phyloP scores from a whole-genome alignment of 2,329 filamentous ascomycete genomes.

The Xylariaceae sp. region DNA sequence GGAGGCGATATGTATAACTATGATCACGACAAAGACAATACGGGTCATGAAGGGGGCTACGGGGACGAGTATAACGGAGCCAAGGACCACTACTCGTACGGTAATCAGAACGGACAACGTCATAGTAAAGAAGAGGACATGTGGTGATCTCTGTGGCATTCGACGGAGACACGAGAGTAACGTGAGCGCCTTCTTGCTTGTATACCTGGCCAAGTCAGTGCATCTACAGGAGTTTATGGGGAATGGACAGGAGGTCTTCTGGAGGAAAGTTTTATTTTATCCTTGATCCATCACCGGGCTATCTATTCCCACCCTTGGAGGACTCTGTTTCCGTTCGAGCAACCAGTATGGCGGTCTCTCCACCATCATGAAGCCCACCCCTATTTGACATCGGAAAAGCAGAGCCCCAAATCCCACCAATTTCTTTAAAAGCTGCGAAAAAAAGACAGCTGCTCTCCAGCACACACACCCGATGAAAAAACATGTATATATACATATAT shows the following conservation, averaged over 20 bases:
- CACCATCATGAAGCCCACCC: background rate
- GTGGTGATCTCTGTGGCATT: slow-evolving; percentile 36
- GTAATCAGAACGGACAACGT: slow-evolving; percentile 25
- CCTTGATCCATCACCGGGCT: slow-evolving; percentile 8
- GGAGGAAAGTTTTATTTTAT: slow-evolving; percentile 1
- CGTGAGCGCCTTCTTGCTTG: slow-evolving; percentile 19
- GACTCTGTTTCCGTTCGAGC: slow-evolving; percentile 1
- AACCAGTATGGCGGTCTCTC: slow-evolving; percentile 10
- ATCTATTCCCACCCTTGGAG: slow-evolving; percentile 9
- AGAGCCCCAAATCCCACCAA: slow-evolving; percentile 3
- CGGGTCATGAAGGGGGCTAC: slow-evolving; percentile 36
- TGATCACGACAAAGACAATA: slow-evolving; percentile 43
- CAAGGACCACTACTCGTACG: slow-evolving; percentile 30
- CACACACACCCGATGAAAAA: background rate
- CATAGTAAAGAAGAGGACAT: slow-evolving; percentile 37
- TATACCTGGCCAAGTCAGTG: slow-evolving; percentile 19
- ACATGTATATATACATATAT: background rate
- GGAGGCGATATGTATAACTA: slow-evolving; percentile 51
- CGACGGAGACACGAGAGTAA: slow-evolving; percentile 14
- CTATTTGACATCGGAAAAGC: slow-evolving; percentile 6
- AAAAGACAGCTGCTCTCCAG: background rate
- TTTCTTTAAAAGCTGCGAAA: background rate
- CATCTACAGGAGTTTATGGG: slow-evolving; percentile 23
- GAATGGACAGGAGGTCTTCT: slow-evolving; percentile 14
- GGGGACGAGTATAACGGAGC: slow-evolving; percentile 28